Evolutionary conservation across 768 basidiomycete species (phyloP), one percentile per base, ranked within the genome.

Genomic region (Boletus bicolor): DNA sequence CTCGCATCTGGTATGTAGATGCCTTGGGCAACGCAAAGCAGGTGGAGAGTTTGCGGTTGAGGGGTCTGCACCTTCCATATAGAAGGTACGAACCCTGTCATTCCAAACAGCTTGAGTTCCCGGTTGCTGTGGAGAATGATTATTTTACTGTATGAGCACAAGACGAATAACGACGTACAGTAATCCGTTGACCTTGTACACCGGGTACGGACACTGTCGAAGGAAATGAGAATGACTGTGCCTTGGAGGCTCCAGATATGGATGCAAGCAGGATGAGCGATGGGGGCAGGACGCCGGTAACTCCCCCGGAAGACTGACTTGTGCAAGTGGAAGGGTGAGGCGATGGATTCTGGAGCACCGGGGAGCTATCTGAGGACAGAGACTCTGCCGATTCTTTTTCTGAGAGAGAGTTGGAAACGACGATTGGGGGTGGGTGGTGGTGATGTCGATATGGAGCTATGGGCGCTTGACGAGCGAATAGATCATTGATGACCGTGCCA

Each of bases 401-500:
- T 6, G 64, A 69, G 37, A 62, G 64, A 42, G 62, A 51, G 30
- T 57, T 64, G 32, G 68, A 63, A 28, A 73, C 57, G 36, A 71
- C 59, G 55, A 73, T 71, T 8, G 70, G 71, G n/a, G 74, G 72
- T 19, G 74, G 69, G 26, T 70, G 65, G 56, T 66, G 71, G 43
- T 67, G 71, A 49, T 60, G 73, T 54, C 62, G 74, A 50, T 69
- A 72, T 34, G 70, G 72, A 5, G 71, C 66, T 12, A 72, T 54
- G 2, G 85, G 84, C 0, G 82, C 77, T 64, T 86, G 84, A 24
- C 89, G 81, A 26, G 87, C 85, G 65, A 92, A 92, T 7, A 93
- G 72, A 61, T 92, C 90, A 59, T 92, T 92, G 69, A 92, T 79
- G 52, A 93, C 82, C 0, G 87, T 86, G 2, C 83, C 83, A 36